phyloP scores from a whole-genome alignment of 2,329 filamentous ascomycete species.

The Harringtonia aguacate region DNA sequence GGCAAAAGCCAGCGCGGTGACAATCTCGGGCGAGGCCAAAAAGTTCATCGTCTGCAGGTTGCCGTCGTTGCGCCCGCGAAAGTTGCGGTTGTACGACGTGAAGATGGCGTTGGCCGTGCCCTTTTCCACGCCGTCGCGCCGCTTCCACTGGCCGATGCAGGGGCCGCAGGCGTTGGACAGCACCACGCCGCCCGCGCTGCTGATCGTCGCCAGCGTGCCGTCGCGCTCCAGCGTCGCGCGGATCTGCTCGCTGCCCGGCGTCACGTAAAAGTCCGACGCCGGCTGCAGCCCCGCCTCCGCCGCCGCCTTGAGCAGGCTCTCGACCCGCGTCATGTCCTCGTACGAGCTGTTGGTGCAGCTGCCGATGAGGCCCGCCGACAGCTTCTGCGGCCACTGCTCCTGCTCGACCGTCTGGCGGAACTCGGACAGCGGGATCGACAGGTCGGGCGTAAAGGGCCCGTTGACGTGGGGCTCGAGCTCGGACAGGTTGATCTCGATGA shows the following conservation, averaged over 20 bases:
- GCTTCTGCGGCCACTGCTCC: constrained; percentile 81
- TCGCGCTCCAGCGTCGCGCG: constrained; percentile 87
- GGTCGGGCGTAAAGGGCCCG: constrained; percentile 90
- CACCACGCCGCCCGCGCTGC: constrained; percentile 74
- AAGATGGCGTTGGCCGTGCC: constrained; percentile 89
- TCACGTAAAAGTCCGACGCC: constrained; percentile 87
- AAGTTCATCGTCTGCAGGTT: constrained; percentile 99
- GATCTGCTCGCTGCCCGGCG: constrained; percentile 93
- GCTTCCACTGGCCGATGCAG: constrained; percentile 92
- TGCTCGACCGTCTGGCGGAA: constrained; percentile 78
- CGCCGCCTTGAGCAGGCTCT: constrained; percentile 87
- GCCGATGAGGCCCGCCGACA: constrained; percentile 89
- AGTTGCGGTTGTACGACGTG: constrained; percentile 97
- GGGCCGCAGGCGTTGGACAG: constrained; percentile 92
- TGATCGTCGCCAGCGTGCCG: constrained; percentile 75
- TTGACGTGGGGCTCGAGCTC: constrained; percentile 93
- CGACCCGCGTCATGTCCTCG: constrained; percentile 94
- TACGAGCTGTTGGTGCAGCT: constrained; percentile 99
- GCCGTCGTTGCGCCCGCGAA: constrained; percentile 91
- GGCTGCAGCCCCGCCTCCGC: constrained; percentile 81
- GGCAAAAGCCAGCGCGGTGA: constrained; percentile 91
- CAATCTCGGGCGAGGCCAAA: constrained; percentile 89
- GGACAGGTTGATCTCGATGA: constrained; percentile 84
- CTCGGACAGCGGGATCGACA: constrained; percentile 82
- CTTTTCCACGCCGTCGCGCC: constrained; percentile 75